These are phyloP conservation scores for Leucoagaricus sp. DNA, from an alignment of 1,284 basidiomycete species.

Conservation along the genomic window DNA sequence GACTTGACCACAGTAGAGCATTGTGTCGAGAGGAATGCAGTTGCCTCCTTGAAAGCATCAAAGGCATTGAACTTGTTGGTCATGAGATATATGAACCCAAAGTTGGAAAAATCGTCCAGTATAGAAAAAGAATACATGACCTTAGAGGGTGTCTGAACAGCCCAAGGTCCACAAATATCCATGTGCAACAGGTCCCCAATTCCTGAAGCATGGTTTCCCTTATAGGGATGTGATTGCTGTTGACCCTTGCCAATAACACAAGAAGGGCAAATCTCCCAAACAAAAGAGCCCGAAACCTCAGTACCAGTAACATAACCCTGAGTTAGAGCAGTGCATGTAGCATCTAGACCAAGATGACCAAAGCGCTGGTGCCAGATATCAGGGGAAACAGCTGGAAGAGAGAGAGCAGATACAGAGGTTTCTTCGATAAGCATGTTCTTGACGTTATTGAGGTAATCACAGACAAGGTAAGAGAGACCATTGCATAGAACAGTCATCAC, in stretches of 20 bases:
- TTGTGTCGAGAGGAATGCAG: background rate
- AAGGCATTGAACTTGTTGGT: conserved; percentile 10
- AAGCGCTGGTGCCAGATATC: conserved; percentile 20
- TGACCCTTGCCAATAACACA: conserved; percentile 24
- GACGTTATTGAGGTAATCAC: background rate
- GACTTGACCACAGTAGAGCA: background rate
- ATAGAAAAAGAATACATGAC: conserved; percentile 20
- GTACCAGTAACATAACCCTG: conserved; percentile 5
- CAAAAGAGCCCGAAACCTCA: conserved; percentile 1
- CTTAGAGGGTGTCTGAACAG: conserved; percentile 14
- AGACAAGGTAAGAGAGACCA: background rate
- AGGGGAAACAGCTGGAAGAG: background rate
- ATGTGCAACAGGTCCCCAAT: conserved; percentile 25
- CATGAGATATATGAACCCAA: conserved; percentile 12
- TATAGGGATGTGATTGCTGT: conserved; percentile 18
- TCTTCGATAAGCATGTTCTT: background rate
- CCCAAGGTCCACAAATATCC: conserved; percentile 24
- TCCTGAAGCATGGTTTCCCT: conserved; percentile 15
- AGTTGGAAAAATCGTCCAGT: conserved; percentile 25
- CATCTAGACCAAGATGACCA: conserved; percentile 18
- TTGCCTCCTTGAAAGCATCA: background rate
- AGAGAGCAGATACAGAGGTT: background rate
- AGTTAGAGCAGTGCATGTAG: conserved; percentile 11
- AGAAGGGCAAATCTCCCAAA: conserved; percentile 16
- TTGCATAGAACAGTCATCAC: background rate